Base-by-base conservation (phyloP, 2,329 filamentous ascomycete species). In the Triangularia verruculosa region DNA sequence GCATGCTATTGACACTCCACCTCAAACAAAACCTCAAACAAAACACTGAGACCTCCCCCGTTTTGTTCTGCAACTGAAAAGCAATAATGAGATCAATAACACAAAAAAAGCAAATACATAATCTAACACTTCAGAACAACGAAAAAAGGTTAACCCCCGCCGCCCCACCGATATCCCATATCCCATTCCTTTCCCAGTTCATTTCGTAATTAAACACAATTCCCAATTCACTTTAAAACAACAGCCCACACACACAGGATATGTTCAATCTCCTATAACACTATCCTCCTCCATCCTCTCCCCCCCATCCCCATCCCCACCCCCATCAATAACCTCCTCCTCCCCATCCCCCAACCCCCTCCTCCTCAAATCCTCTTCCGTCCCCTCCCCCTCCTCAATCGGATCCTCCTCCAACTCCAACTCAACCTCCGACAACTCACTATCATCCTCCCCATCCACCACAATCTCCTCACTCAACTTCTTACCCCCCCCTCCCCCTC, bases 321-420 rank as follows among this genome's bases (percentile, higher is more conserved):
- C 76, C 17, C 79, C 79, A 6, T 80, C 78, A 27, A 77, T 75
- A 39, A 76, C 75, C 5, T 82, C 78, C 25, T 66, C 69, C 57
- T 84, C 84, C 25, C 64, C 69, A 56, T 84, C 84, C 24, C 86
- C 67, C 61, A 87, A 73, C 70, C 84, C 86, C 59, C 83, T 77
- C 61, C 80, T 78, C 27, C 81, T 78, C 30, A 87, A 74, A 69
- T 88, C 85, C 70, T 87, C 86, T 12, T 74, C 76, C 3, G 84
- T 86, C 57, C 84, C 86, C 70, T 88, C 86, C 67, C 79, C 81
- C 65, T 84, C 83, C 0, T 28, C 51, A 15, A 54, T 54, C n/a
- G 39, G 39, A 47, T 28, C 34, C 53, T 66, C 63, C 7, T 39
- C 58, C 57, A 47, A 57, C 59, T 80, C 52, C 53, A 15, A 34